Conservation (phyloP, 257 asterid species). For the Anisodus acutangulus region DNA sequence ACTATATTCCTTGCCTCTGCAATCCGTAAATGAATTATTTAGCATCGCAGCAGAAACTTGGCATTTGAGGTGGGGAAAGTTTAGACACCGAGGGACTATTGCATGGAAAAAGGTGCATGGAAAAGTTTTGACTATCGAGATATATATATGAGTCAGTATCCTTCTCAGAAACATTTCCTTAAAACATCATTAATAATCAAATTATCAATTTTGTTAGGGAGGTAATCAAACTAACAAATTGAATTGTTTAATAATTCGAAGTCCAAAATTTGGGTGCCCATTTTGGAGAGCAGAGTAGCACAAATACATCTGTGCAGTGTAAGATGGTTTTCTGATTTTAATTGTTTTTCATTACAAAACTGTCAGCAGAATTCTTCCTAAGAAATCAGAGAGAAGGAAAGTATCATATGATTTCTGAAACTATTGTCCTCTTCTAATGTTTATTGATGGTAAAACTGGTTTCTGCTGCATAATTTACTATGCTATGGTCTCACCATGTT, state of each 20-base stretch:
- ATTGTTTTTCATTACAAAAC: background rate
- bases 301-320: background rate
- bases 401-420: background rate
- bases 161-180: background rate
- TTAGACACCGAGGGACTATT: background rate
- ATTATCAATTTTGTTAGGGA: background rate
- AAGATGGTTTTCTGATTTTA: background rate
- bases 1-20: background rate
- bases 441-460: background rate
- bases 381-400: background rate
- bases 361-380: slow-evolving; percentile 1
- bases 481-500: background rate
- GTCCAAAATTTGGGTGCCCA: background rate
- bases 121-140: background rate
- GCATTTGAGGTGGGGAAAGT: background rate
- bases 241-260: background rate
- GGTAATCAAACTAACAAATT: background rate
- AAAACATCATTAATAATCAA: background rate
- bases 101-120: background rate
- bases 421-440: background rate
- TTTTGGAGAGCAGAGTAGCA: background rate
- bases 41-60: background rate
- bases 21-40: background rate
- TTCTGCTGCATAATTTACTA: slow-evolving; percentile 6
- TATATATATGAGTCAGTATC: background rate